Percentiles rank a stretch among this genome's conserved stretches.
Evolutionary conservation across 2,329 filamentous ascomycete species (phyloP).

Genomic region (Venturiaceae sp.): DNA sequence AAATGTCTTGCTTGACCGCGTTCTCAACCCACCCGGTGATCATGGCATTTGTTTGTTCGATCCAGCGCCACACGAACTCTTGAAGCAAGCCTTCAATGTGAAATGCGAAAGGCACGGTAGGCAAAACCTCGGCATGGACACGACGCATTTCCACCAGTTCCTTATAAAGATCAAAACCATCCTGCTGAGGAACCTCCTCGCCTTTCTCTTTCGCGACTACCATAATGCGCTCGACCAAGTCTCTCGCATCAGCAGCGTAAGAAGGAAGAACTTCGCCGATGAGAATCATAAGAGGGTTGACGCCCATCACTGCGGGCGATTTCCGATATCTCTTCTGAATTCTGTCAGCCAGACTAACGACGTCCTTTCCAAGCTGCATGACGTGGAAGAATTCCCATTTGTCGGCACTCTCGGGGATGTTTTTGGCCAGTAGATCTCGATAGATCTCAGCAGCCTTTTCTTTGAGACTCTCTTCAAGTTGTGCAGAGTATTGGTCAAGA

Average conservation of each 20-base stretch:
- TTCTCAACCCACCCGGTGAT: conserved; percentile 79
- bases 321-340: conserved; percentile 89
- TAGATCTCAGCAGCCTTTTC: conserved; percentile 73
- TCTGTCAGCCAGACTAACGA: conserved; percentile 75
- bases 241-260: conserved; percentile 81
- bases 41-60: conserved; percentile 67
- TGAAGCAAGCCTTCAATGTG: conserved; percentile 78
- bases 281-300: conserved; percentile 58
- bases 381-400: conserved; percentile 89
- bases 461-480: conserved; percentile 62
- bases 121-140: conserved; percentile 47
- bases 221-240: conserved; percentile 75
- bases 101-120: conserved; percentile 59
- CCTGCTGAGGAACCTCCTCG: conserved; percentile 73
- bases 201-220: conserved; percentile 58
- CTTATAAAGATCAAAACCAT: conserved; percentile 89
- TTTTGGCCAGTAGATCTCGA: conserved; percentile 63
- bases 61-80: conserved; percentile 95
- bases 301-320: conserved; percentile 78
- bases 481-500: conserved; percentile 59
- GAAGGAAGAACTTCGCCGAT: conserved; percentile 78
- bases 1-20: conserved; percentile 83
- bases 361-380: conserved; percentile 76
- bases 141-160: conserved; percentile 76
- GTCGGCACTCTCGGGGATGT: conserved; percentile 70